These are phyloP conservation scores for Teratosphaeria destructans DNA, from an alignment of 2,329 filamentous ascomycete genomes.

Conservation along the genomic window DNA sequence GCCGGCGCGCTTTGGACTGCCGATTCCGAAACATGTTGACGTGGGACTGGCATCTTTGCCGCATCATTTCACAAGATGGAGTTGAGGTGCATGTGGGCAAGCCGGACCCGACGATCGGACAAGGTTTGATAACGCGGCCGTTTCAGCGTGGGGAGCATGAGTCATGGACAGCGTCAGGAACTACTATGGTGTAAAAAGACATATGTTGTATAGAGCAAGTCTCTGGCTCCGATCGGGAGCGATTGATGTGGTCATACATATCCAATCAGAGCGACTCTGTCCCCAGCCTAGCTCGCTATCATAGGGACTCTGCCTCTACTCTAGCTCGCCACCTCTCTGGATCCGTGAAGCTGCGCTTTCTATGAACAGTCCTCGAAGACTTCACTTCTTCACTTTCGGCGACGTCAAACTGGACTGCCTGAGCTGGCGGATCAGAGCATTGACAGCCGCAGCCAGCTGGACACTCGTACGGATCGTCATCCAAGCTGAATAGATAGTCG, in stretches of 20 bases:
- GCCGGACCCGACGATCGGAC: neutral
- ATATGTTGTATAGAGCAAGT: too few relatives aligned
- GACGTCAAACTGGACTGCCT: conserved; percentile 6
- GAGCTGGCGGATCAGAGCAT: conserved; percentile 10
- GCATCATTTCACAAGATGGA: neutral
- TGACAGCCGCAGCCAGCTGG: conserved; percentile 23
- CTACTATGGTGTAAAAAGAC: too few relatives aligned
- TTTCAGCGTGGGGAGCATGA: neutral
- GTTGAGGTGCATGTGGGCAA: neutral
- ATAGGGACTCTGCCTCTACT: conserved; percentile 8
- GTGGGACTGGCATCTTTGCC: neutral
- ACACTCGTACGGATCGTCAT: conserved; percentile 14
- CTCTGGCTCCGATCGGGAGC: too few relatives aligned
- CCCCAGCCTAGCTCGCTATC: neutral
- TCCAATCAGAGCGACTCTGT: too few relatives aligned
- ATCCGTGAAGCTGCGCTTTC: conserved; percentile 18
- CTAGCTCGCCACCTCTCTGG: conserved; percentile 14
- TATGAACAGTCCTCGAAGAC: conserved; percentile 3
- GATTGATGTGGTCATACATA: too few relatives aligned
- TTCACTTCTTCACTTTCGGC: neutral
- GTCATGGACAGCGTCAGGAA: neutral
- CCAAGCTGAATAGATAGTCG: conserved; percentile 6
- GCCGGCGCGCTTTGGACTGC: neutral
- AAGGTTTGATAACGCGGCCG: neutral
- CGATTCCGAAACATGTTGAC: neutral